These are phyloP conservation scores for Reutealis trisperma DNA, from an alignment of 345 rosid species.

Conservation along the genomic window DNA sequence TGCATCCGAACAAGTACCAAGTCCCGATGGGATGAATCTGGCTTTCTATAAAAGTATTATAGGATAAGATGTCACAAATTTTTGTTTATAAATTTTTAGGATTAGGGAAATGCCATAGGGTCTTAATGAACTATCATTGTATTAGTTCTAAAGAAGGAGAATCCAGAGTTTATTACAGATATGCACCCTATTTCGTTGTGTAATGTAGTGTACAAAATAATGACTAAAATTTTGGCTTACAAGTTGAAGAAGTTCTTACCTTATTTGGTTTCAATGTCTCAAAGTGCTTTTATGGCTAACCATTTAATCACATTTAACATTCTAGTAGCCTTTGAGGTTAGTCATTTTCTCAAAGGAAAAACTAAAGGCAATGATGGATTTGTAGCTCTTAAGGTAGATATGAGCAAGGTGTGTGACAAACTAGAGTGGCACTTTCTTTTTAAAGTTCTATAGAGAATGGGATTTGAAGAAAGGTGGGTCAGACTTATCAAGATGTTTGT, in stretches of 20 bases:
- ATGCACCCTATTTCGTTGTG: not conserved
- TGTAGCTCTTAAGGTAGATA: too few relatives aligned
- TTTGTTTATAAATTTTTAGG: too few relatives aligned
- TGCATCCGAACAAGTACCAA: not conserved
- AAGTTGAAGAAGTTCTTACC: not conserved
- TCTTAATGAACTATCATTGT: not conserved
- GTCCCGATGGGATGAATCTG: not conserved
- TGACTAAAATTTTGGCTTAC: not conserved
- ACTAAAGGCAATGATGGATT: not conserved
- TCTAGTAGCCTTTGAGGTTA: too few relatives aligned
- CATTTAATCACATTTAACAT: too few relatives aligned
- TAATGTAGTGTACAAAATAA: too few relatives aligned
- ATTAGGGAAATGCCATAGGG: accelerated
- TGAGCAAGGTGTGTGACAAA: too few relatives aligned
- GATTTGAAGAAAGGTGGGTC: not conserved
- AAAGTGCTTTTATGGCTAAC: not conserved
- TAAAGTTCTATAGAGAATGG: not conserved
- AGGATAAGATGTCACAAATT: not conserved
- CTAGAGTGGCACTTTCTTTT: too few relatives aligned
- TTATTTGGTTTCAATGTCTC: not conserved
- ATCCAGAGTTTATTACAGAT: not conserved
- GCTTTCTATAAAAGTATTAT: too few relatives aligned
- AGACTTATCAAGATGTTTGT: not conserved
- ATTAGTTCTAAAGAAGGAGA: not conserved
- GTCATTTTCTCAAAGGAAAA: not conserved